Evolutionary conservation across 345 rosid genomes (phyloP), one percentile per base, ranked within the genome.

Genomic region (Eucalyptus virginea): DNA sequence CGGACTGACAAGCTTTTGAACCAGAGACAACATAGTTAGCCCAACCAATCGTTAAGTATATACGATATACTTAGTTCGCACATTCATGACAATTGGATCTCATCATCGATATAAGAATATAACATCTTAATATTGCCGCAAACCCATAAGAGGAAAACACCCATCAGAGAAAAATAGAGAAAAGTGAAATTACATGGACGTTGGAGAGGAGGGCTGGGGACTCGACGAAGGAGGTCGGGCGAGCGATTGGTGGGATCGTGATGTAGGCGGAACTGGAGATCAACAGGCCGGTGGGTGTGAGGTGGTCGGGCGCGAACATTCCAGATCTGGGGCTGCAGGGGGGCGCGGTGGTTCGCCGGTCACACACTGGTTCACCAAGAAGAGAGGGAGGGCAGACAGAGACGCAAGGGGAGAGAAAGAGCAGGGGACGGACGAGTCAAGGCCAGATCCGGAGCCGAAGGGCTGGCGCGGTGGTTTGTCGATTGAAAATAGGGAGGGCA

Each of bases 241-340:
- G 17, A 49, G 51, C 6, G 1, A 49, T 0, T 49, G 6, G 51
- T 1, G 17, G 1, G 51, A 49, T 49, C 1, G 17, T 49, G 51
- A 14, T 5, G 51, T 1, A 0, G 17, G 51, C 0, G 17, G 1
- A 49, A 49, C 0, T 49, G 0, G 51, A 49, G 17, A 49, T 5
- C 15, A 49, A 49, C 6, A 14, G 2, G 16, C 16, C 1, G 17
- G 51, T 49, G 51, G 17, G 51, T 49, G 51, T 49, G 51, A 49
- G 51, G 17, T 0, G 2, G 18, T 14, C 0, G 0, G 17, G 18
- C 1, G 7, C 0, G 18, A 49, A 49, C 7, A 0, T 49, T 49
- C 51, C 1, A 14, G 6, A 15, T 14, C 0, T 15, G 1, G 51
- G 2, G 17, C 17, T 49, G 1, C 17, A 15, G 51, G 7, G 18